Base-by-base conservation (phyloP, 805 yeast species). In the Saccharomyces jurei region DNA sequence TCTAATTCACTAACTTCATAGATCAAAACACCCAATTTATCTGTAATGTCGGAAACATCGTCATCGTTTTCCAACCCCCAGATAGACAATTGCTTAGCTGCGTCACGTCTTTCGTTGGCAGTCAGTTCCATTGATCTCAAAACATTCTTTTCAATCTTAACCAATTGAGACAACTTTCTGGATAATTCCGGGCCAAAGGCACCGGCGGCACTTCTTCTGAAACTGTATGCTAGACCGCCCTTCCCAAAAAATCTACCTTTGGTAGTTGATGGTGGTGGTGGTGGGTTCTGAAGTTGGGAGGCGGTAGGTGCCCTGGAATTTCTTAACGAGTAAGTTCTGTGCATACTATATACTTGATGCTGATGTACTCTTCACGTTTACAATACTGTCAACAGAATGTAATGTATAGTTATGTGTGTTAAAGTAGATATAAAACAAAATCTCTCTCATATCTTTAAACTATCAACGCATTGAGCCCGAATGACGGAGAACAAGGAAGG, bases 281-380 rank as follows among this genome's bases (percentile, higher is more conserved):
- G 98, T 32, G 98, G 97, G 51, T 87, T 81, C 71, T 86, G 91
- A 74, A 92, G 75, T 76, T 92, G 97, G 62, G 96, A 82, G 57
- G 98, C 98, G 55, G 99, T 91, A 58, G 99, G 99, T 44, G 97
- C 98, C 75, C 96, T 87, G 54, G 86, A 73, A 65, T 90, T 84
- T 82, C 99, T 90, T 75, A 92, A 80, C 36, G 99, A 92, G 77
- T 94, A 94, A 51, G 99, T 92, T 85, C 97, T 87, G 81, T 92
- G 97, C 99, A 94, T 94, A 61, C 50, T 74, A 51, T 27, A 27
- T 36, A 36, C 22, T 17, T 36, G 17, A 17, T 36, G 22, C 44
- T 36, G 44, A 17, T 36, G 17, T 36, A 9, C 6, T 36, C 44
- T 36, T 36, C 22, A n/a, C 44, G 8, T 31, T 36, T 36, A 17